Conservation (phyloP, 805 yeast species). For the Debaryomyces tyrocola region DNA sequence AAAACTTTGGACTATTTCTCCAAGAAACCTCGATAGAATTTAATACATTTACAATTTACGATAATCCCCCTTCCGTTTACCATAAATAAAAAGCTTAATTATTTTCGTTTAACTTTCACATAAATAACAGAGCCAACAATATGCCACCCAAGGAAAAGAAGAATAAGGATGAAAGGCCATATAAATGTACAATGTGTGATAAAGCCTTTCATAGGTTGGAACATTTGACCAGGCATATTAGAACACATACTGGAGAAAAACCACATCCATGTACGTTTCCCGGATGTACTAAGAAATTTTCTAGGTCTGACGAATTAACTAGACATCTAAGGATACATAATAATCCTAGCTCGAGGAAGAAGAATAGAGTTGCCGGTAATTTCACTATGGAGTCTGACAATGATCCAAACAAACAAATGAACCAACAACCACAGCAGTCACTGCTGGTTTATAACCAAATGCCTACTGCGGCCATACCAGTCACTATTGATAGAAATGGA, state of each 20-base stretch:
- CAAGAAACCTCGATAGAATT: too few relatives aligned
- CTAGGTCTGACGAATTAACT: constrained; percentile 82
- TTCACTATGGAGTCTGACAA: background rate
- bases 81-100: too few relatives aligned
- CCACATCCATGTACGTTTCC: constrained; percentile 85
- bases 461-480: constrained; percentile 3
- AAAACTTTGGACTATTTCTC: too few relatives aligned
- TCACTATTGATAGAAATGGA: constrained; percentile 28
- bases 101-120: too few relatives aligned
- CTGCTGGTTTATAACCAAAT: constrained; percentile 2
- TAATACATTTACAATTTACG: too few relatives aligned
- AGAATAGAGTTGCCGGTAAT: constrained; percentile 22
- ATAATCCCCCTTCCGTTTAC: too few relatives aligned
- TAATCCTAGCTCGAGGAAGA: constrained; percentile 50
- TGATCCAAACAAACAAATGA: background rate
- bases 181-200: constrained; percentile 79
- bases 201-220: constrained; percentile 87
- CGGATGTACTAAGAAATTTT: constrained; percentile 78
- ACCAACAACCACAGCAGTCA: constrained; percentile 3
- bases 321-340: constrained; percentile 82
- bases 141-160: constrained; percentile 14
- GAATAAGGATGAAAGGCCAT: constrained; percentile 56
- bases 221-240: constrained; percentile 87
- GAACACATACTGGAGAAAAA: constrained; percentile 93
- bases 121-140: background rate